Conservation (phyloP, 2,329 filamentous ascomycete genomes). For the Botrytis porri region DNA sequence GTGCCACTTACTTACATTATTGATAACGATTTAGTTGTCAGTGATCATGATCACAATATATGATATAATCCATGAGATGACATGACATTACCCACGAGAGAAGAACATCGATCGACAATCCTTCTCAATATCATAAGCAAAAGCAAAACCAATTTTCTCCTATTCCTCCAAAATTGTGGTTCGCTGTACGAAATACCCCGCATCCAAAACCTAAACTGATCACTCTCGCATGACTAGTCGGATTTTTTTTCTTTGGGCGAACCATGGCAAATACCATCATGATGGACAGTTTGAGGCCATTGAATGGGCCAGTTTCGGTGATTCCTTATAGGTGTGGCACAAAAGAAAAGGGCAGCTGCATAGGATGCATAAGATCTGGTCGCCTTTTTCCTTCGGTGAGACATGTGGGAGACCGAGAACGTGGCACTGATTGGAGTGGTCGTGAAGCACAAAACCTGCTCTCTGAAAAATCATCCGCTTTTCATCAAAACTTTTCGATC, state of each 20-base stretch:
- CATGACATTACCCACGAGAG: background rate
- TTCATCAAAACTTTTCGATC: background rate
- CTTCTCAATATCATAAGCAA: constrained; percentile 1
- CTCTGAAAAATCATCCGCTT: background rate
- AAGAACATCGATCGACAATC: background rate
- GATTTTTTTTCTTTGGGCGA: background rate
- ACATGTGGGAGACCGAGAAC: constrained; percentile 16
- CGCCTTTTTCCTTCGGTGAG: constrained; percentile 16
- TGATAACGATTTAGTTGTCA: background rate
- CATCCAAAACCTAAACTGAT: constrained; percentile 3
- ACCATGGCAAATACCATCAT: constrained; percentile 13
- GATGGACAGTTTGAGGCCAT: background rate
- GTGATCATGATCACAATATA: background rate
- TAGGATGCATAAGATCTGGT: constrained; percentile 21
- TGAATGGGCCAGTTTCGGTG: background rate
- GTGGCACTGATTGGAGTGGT: constrained; percentile 7
- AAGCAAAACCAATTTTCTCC: background rate
- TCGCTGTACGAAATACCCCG: constrained; percentile 18
- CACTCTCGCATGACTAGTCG: constrained; percentile 11
- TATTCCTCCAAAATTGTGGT: background rate
- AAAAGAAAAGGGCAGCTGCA: constrained; percentile 18
- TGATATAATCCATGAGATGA: background rate
- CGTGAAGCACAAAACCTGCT: constrained; percentile 5
- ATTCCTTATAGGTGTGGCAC: constrained; percentile 8
- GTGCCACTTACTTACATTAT: background rate